Evolutionary conservation across 257 asterid genomes (phyloP).

Genomic region (Marsdenia floribunda): DNA sequence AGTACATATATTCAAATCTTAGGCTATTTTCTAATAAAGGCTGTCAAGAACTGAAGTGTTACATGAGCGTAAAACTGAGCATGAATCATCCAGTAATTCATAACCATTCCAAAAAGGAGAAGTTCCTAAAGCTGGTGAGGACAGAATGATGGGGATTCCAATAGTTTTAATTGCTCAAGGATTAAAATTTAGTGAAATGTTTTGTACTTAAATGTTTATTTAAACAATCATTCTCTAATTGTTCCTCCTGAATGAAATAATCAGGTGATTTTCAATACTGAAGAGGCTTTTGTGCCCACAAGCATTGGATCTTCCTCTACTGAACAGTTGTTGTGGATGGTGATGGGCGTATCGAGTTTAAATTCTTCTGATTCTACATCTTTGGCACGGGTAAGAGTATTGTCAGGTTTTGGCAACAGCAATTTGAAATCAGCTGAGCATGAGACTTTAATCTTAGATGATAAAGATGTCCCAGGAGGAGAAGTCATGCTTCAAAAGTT

Average conservation of each 20-base stretch:
- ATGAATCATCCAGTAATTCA: not conserved
- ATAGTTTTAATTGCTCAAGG: not conserved
- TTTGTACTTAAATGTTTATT: not conserved
- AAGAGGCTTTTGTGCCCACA: slow-evolving; percentile 75
- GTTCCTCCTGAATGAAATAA: slow-evolving; percentile 1
- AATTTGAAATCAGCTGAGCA: slow-evolving; percentile 26
- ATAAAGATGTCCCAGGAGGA: slow-evolving; percentile 58
- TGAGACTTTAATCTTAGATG: slow-evolving; percentile 38
- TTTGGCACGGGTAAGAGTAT: slow-evolving; percentile 56
- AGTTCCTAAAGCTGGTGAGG: not conserved
- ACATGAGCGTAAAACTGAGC: not conserved
- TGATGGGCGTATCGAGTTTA: slow-evolving; percentile 70
- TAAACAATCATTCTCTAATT: not conserved
- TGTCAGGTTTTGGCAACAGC: slow-evolving; percentile 39
- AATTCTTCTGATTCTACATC: slow-evolving; percentile 28
- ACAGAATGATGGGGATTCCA: not conserved
- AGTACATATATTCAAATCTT: slow-evolving; percentile 20
- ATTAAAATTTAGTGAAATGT: not conserved
- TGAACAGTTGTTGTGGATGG: slow-evolving; percentile 66
- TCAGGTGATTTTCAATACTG: slow-evolving; percentile 55
- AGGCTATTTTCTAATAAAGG: not conserved
- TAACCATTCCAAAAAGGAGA: not conserved
- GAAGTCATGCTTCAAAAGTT: slow-evolving; percentile 44
- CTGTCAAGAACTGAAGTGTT: not conserved
- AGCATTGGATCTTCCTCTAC: slow-evolving; percentile 52